Conservation (phyloP, 192 early-diverging fungal species). For the Jimgerdemannia lactiflua region DNA sequence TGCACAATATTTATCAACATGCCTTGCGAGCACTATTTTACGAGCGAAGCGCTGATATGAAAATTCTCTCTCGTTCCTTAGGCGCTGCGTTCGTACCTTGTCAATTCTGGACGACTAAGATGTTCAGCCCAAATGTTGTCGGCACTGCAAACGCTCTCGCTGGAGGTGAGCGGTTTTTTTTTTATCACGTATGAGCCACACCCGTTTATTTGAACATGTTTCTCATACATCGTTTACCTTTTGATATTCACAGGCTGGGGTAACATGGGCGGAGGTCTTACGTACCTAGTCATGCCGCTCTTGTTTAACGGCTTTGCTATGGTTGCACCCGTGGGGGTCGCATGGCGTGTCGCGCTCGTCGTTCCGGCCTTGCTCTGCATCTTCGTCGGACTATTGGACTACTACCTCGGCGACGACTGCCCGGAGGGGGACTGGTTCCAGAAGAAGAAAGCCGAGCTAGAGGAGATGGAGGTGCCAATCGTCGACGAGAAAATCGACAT, state of each 20-base stretch:
- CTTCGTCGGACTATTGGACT: conserved; percentile 22
- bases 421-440: conserved; percentile 32
- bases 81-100: conserved; percentile 64
- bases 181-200: no score
- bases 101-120: conserved; percentile 65
- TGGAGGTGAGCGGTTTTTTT: conserved; percentile 32
- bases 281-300: conserved; percentile 58
- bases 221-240: no score
- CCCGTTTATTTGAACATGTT: no score
- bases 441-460: no score
- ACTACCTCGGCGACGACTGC: conserved; percentile 41
- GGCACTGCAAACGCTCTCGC: conserved; percentile 66
- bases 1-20: neutral
- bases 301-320: conserved; percentile 13
- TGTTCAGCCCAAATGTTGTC: conserved; percentile 54
- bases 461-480: no score
- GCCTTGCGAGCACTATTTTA: neutral
- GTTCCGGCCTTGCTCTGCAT: conserved; percentile 33
- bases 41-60: neutral
- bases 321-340: conserved; percentile 25
- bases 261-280: conserved; percentile 65
- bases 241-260: conserved; percentile 36
- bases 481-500: no score
- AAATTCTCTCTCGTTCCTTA: neutral
- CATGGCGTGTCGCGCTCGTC: conserved; percentile 50